Conservation (phyloP, 306 rosid species). For the Cyclanthera cordifolia region DNA sequence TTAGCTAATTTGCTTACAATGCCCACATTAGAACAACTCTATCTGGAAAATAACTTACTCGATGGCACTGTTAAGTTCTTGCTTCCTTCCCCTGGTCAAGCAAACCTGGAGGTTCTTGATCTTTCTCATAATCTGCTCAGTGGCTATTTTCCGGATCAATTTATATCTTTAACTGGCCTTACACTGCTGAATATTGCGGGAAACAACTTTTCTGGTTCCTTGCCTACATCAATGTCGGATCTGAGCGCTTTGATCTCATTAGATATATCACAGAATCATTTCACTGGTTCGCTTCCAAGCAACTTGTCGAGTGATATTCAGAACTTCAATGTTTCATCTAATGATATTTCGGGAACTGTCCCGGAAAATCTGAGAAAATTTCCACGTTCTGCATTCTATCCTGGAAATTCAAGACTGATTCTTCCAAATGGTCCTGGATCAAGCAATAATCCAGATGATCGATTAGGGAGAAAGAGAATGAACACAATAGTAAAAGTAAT, state of each 20-base stretch:
- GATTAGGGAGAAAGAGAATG: conserved; percentile 42
- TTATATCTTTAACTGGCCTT: conserved; percentile 49
- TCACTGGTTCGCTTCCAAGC: conserved; percentile 74
- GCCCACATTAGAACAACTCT: conserved; percentile 73
- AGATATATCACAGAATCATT: conserved; percentile 70
- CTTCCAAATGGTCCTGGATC: conserved; percentile 52
- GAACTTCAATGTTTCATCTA: conserved; percentile 67
- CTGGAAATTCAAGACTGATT: conserved; percentile 55
- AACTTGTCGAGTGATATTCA: conserved; percentile 45
- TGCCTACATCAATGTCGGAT: conserved; percentile 62
- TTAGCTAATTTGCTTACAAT: conserved; percentile 43
- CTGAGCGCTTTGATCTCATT: conserved; percentile 44
- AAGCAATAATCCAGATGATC: conserved; percentile 22
- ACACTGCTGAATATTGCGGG: conserved; percentile 63
- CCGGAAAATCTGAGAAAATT: conserved; percentile 70
- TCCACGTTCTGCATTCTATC: conserved; percentile 70
- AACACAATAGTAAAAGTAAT: conserved; percentile 64
- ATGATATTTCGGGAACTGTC: conserved; percentile 76
- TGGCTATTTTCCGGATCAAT: conserved; percentile 77
- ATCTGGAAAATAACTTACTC: conserved; percentile 57
- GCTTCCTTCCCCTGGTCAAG: conserved; percentile 32
- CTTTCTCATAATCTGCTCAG: conserved; percentile 65
- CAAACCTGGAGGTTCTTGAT: conserved; percentile 68
- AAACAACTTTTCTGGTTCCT: conserved; percentile 81
- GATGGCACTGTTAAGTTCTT: conserved; percentile 50